These are phyloP conservation scores for Medicago truncatula DNA, from an alignment of 306 rosid genomes.

Conservation along the genomic window DNA sequence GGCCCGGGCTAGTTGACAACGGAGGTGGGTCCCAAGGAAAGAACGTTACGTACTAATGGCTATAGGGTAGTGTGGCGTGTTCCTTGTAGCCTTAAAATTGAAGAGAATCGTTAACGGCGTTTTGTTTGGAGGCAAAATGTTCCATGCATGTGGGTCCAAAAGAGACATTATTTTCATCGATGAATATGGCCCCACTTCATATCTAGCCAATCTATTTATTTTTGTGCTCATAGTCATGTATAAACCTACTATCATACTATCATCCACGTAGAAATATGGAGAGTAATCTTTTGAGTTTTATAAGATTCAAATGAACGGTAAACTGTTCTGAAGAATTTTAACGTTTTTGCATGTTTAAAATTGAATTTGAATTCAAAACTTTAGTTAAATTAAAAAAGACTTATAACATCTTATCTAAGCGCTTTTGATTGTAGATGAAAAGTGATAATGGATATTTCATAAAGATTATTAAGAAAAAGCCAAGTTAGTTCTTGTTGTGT, in stretches of 20 bases:
- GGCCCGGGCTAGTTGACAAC: conserved; percentile 39
- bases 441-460: background rate
- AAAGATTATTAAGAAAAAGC: too few relatives aligned
- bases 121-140: conserved; percentile 68
- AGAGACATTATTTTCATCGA: conserved; percentile 47
- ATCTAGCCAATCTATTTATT: conserved; percentile 2
- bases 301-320: too few relatives aligned
- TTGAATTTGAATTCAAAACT: too few relatives aligned
- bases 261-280: too few relatives aligned
- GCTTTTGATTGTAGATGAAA: background rate
- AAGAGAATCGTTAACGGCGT: conserved; percentile 54
- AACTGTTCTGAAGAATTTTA: too few relatives aligned
- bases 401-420: too few relatives aligned
- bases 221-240: background rate
- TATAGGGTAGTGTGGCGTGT: conserved; percentile 27
- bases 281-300: too few relatives aligned
- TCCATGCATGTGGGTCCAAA: conserved; percentile 57
- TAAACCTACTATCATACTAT: too few relatives aligned
- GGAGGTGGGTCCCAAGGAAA: conserved; percentile 36
- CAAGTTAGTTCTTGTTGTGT: too few relatives aligned
- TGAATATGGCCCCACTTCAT: conserved; percentile 49
- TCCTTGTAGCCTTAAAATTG: conserved; percentile 6
- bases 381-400: too few relatives aligned
- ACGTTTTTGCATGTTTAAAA: too few relatives aligned
- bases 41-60: conserved; percentile 36